Conservation (phyloP, 1,284 basidiomycete genomes). For the Puccinia horiana region DNA sequence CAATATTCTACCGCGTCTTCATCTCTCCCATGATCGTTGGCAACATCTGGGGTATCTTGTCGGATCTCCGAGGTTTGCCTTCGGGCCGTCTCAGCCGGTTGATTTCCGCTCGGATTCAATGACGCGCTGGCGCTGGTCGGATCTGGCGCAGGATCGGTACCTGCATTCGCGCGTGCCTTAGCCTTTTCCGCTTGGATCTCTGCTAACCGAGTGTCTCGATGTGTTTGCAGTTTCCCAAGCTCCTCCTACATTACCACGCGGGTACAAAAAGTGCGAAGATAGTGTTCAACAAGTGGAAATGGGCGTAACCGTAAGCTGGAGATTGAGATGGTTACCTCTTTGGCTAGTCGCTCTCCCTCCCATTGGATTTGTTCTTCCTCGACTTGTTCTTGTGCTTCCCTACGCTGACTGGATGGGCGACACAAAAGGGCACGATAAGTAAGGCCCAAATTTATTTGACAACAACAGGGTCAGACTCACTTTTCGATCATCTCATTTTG, state of each 20-base stretch:
- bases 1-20: slow-evolving; percentile 46
- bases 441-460: background rate
- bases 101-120: background rate
- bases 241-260: background rate
- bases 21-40: slow-evolving; percentile 25
- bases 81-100: background rate
- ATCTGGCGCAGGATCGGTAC: background rate
- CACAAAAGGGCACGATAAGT: background rate
- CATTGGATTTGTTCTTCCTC: slow-evolving; percentile 31
- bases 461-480: background rate
- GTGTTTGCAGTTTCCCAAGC: slow-evolving; percentile 19
- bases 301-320: background rate
- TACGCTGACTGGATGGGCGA: slow-evolving; percentile 33
- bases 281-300: background rate
- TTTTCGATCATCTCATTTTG: slow-evolving; percentile 47
- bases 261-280: background rate
- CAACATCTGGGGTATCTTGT: slow-evolving; percentile 31
- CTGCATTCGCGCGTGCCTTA: background rate
- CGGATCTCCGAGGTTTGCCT: slow-evolving; percentile 26
- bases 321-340: slow-evolving; percentile 15
- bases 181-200: slow-evolving; percentile 44
- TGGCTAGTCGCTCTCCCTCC: slow-evolving; percentile 32
- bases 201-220: slow-evolving; percentile 24
- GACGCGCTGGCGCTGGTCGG: background rate
- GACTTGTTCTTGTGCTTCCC: slow-evolving; percentile 16